These are phyloP conservation scores for Curvularia sp. DNA, from an alignment of 2,329 filamentous ascomycete species.

Conservation along the genomic window DNA sequence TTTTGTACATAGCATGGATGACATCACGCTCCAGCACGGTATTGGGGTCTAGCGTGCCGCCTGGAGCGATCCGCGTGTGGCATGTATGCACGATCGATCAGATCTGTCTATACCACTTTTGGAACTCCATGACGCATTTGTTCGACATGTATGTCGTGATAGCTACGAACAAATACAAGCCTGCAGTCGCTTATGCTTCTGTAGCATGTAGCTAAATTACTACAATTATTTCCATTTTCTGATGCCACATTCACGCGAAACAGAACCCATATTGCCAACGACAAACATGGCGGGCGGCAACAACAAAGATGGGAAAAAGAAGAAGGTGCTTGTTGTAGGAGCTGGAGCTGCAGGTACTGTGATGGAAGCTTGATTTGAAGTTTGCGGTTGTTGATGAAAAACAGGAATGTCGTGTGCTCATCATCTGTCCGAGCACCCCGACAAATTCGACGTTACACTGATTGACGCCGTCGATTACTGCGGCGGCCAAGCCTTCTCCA, in stretches of 20 bases:
- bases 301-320: slow-evolving; percentile 38
- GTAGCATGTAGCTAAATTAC: slow-evolving; percentile 4
- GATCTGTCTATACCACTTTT: slow-evolving; percentile 33
- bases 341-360: slow-evolving; percentile 51
- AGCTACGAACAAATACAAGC: slow-evolving; percentile 25
- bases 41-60: slow-evolving; percentile 8
- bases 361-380: neutral
- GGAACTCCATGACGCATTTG: slow-evolving; percentile 44
- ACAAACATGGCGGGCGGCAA: slow-evolving; percentile 42
- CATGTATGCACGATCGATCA: slow-evolving; percentile 16
- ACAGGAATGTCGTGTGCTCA: slow-evolving; percentile 69
- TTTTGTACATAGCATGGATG: slow-evolving; percentile 13
- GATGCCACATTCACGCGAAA: slow-evolving; percentile 34
- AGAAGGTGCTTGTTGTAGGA: slow-evolving; percentile 50
- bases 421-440: slow-evolving; percentile 69
- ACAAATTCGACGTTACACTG: slow-evolving; percentile 64
- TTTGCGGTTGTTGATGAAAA: neutral
- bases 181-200: neutral
- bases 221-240: neutral
- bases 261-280: slow-evolving; percentile 41
- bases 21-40: slow-evolving; percentile 17
- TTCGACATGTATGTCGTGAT: slow-evolving; percentile 23
- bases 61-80: slow-evolving; percentile 9
- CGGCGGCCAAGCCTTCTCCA: slow-evolving; percentile 67
- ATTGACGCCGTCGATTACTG: slow-evolving; percentile 60